Base-by-base conservation (phyloP, 2,329 filamentous ascomycete species). In the Aspergillus felis region DNA sequence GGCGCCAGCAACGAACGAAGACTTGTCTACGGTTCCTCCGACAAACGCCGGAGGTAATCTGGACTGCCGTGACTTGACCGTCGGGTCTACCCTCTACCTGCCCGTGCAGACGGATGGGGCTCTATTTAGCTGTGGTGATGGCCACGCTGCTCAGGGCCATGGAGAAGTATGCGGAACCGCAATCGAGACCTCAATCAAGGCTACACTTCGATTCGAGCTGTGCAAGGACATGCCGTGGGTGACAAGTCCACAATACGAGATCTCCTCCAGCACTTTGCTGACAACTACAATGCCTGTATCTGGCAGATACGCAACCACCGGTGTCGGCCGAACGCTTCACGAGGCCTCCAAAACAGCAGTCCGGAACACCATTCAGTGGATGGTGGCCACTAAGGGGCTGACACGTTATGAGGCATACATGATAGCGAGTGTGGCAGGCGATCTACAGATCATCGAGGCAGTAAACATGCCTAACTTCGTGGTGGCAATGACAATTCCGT, bases 141-240 rank as follows among this genome's bases (percentile, higher is more conserved):
- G 80, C 0, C 81, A 84, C 65, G 80, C 79, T 3, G 80, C 79
- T 0, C 81, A 84, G 63, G 81, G 81, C 3, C 80, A 82, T 58
- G 81, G 81, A 3, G 81, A 83, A 61, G 78, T 83, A 24, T 83
- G 81, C 61, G 81, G 82, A 5, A 82, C 80, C n/a, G 82, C 82
- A 6, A 81, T 84, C 61, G 82, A 84, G 71, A 83, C 81, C 27
- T 75, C 79, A 1, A 79, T 82, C 70, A 76, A 71, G 57, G 81
- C 80, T 0, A 76, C 75, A 0, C 62, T 84, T 35, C 74, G 77
- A n/a, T 73, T 84, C 38, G 79, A 76, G 3, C 69, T 83, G 6
- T 72, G 78, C 56, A 81, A 80, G 65, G 71, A 73, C 51, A 79
- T 75, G 61, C 64, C 71, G 12, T 81, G 76, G 75, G 70, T 82